A percentile compares a stretch with the other conserved stretches of the same genome.
Conservation (phyloP, 768 basidiomycete genomes). For the Boletellus emodensis region DNA sequence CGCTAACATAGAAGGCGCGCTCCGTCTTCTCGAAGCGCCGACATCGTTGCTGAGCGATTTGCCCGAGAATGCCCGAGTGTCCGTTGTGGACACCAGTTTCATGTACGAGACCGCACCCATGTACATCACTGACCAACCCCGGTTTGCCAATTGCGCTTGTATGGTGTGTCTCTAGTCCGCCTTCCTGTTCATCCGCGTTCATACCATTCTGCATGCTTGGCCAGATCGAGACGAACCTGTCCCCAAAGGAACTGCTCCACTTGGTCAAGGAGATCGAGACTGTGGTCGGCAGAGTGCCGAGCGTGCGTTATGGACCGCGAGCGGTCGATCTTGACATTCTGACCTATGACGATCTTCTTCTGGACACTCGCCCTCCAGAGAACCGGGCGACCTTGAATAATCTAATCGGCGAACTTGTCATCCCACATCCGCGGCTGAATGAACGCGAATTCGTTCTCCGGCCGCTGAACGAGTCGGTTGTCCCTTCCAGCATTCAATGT, state of each 20-base stretch:
- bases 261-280: conserved; percentile 72
- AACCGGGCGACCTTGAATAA: conserved; percentile 53
- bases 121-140: conserved; percentile 90
- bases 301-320: conserved; percentile 81
- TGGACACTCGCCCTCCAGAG: conserved; percentile 52
- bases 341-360: conserved; percentile 57
- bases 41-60: conserved; percentile 23
- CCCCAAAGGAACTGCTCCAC: conserved; percentile 53
- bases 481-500: neutral
- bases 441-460: conserved; percentile 93
- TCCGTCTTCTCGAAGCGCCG: conserved; percentile 64
- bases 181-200: neutral
- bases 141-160: conserved; percentile 89
- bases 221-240: conserved; percentile 70
- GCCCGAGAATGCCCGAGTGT: conserved; percentile 26
- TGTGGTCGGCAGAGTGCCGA: conserved; percentile 71
- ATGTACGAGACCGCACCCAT: conserved; percentile 93
- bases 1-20: conserved; percentile 72
- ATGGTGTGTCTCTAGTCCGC: conserved; percentile 50
- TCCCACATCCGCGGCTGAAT: conserved; percentile 77
- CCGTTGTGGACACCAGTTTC: conserved; percentile 75
- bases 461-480: conserved; percentile 78
- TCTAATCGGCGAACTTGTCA: conserved; percentile 62
- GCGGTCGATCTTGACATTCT: conserved; percentile 88
- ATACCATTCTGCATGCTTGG: neutral